Evolutionary conservation across 441 rosid genomes (phyloP).

Genomic region (Raphanus hybrid): DNA sequence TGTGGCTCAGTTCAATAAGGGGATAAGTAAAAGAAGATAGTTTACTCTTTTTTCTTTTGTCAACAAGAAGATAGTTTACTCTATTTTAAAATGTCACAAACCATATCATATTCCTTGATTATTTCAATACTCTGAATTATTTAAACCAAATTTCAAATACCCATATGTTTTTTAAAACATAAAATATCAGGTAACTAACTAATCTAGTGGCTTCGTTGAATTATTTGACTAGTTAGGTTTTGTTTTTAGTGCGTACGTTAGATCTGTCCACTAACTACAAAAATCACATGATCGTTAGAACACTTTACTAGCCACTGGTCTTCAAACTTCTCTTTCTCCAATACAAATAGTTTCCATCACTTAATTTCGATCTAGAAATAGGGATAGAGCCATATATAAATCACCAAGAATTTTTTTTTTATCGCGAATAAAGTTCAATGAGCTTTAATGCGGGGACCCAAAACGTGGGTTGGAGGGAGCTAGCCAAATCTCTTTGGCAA

Average conservation of each 20-base stretch:
- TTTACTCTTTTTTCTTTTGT: neutral
- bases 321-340: neutral
- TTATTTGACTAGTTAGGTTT: neutral
- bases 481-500: neutral
- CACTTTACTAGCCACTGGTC: neutral
- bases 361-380: neutral
- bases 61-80: neutral
- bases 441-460: neutral
- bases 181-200: neutral
- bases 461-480: slow-evolving; percentile 3
- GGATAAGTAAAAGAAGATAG: slow-evolving; percentile 6
- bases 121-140: neutral
- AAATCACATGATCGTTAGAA: neutral
- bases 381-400: neutral
- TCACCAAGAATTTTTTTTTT: neutral
- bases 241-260: neutral
- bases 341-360: neutral
- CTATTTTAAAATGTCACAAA: neutral
- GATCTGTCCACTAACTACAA: neutral
- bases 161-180: neutral
- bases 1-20: neutral
- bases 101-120: neutral
- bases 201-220: neutral
- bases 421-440: neutral
- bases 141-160: neutral